A percentile compares a stretch with the other conserved stretches of the same genome.
phyloP scores from a whole-genome alignment of 2,329 filamentous ascomycete species.

The Lasiodiplodia sp. region DNA sequence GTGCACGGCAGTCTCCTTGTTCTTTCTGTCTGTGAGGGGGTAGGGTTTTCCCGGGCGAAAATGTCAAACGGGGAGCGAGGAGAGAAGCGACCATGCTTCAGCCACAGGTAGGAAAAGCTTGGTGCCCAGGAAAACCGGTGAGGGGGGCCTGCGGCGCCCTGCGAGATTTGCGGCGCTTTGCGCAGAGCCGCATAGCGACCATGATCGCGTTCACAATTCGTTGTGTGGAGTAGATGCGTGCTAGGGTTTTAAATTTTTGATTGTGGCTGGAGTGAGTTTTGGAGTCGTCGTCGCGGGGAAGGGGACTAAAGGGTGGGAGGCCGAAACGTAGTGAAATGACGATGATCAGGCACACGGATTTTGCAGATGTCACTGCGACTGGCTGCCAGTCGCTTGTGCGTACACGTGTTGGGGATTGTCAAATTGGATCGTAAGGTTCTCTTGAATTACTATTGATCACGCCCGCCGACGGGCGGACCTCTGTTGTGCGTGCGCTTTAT shows the following conservation, averaged over 20 bases:
- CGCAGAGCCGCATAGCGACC: background rate
- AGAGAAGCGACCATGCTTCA: background rate
- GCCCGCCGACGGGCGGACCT: background rate
- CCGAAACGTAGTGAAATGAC: conserved; percentile 18
- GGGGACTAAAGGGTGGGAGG: background rate
- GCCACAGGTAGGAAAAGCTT: background rate
- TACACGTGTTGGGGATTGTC: background rate
- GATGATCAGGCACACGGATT: conserved; percentile 24
- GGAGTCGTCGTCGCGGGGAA: background rate
- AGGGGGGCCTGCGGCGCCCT: too few relatives aligned
- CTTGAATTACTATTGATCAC: conserved; percentile 3
- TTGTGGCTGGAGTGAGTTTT: background rate
- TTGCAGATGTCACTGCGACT: background rate
- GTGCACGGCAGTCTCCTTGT: background rate
- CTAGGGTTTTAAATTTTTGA: background rate
- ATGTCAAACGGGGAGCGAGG: background rate
- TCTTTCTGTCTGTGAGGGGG: background rate
- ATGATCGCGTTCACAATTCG: background rate
- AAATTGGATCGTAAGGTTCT: background rate
- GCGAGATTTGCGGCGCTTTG: background rate
- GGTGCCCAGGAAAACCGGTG: conserved; percentile 4
- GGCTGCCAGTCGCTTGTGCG: background rate
- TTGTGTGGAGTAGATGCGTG: background rate
- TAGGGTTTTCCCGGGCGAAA: background rate
- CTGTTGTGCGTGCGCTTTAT: background rate